Conservation (phyloP, 345 rosid species). For the Angophora floribunda region DNA sequence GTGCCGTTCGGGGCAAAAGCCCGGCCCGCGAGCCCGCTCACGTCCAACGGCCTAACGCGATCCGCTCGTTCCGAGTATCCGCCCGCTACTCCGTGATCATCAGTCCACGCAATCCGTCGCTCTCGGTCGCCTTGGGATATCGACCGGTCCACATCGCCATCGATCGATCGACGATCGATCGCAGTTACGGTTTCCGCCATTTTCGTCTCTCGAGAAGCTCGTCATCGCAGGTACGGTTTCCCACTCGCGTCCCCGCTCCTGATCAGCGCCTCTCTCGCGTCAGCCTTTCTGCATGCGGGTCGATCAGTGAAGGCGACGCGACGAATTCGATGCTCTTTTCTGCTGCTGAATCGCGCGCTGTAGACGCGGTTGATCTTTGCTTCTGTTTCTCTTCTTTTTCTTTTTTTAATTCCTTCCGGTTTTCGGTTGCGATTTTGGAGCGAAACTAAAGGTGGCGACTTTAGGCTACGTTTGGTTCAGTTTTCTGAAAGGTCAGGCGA, state of each 20-base stretch:
- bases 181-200: background rate
- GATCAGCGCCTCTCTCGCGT: background rate
- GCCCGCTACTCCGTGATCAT: background rate
- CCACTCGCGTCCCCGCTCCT: background rate
- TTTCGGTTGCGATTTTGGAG: background rate
- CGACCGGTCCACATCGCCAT: background rate
- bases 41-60: background rate
- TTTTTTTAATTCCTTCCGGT: background rate
- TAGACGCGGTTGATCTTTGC: background rate
- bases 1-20: background rate
- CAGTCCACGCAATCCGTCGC: background rate
- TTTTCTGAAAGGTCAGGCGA: too few species aligned
- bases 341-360: background rate
- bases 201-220: background rate
- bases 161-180: background rate
- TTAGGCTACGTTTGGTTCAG: background rate
- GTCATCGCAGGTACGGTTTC: background rate
- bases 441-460: background rate
- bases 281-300: background rate
- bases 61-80: background rate
- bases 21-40: background rate
- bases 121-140: background rate
- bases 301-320: background rate
- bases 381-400: accelerated
- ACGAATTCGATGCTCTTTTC: too few species aligned